Conservation (phyloP, 371 early-diverging fungal genomes). For the Mortierella sp. region DNA sequence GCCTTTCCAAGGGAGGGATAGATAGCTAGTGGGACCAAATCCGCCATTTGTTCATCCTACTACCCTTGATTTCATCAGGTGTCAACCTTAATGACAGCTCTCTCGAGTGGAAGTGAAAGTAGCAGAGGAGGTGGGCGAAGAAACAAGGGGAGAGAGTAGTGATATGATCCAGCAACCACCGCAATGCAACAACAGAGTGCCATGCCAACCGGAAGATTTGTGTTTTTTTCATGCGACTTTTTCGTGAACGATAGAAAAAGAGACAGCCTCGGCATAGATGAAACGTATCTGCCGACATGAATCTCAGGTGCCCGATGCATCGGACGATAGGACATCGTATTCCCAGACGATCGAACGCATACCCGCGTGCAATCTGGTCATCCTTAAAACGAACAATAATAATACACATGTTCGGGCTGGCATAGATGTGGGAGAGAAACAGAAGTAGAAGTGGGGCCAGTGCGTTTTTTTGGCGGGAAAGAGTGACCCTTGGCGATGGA, state of each 20-base stretch:
- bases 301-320: not conserved
- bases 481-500: too few relatives aligned
- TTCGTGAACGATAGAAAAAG: not conserved
- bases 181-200: not conserved
- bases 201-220: conserved; percentile 3
- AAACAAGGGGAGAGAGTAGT: not conserved
- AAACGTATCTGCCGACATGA: not conserved
- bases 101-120: not conserved
- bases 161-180: not conserved
- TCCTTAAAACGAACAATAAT: too few relatives aligned
- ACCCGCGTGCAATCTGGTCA: too few relatives aligned
- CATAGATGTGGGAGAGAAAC: too few relatives aligned
- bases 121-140: not conserved
- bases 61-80: too few relatives aligned
- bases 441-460: too few relatives aligned
- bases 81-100: not conserved
- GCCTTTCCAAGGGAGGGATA: not conserved
- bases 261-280: not conserved
- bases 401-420: too few relatives aligned
- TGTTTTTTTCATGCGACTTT: not conserved
- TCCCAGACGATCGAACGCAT: too few relatives aligned
- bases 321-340: too few relatives aligned
- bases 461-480: too few relatives aligned
- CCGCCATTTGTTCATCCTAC: too few relatives aligned
- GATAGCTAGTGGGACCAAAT: not conserved